Evolutionary conservation across 208 protist genomes (phyloP), one percentile per base, ranked within the genome.

Genomic region (Trypanosoma grayi): DNA sequence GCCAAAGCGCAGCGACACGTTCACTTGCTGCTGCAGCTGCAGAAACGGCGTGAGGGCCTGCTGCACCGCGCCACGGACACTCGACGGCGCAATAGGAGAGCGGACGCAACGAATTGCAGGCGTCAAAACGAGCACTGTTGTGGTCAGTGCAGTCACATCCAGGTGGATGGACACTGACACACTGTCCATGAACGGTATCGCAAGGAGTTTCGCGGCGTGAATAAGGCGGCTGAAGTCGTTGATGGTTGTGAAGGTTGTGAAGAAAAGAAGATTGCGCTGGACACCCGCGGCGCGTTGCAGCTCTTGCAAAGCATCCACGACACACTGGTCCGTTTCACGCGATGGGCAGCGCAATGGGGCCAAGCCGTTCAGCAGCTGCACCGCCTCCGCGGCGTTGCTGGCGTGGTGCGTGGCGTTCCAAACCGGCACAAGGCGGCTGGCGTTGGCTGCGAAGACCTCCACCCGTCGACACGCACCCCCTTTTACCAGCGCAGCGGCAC

Each of bases 51-150:
- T 5, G 13, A 86, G 27, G n/a, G 63, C 43, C 24, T 40, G 61
- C 55, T 90, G 80, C 31, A 90, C 13, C 2, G 69, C 80, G 11
- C 36, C 48, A 40, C 73, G 75, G 24, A 81, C 22, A 41, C 78
- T 61, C 5, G 47, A 34, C n/a, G 71, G 70, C 14, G 69, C 60
- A 40, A 71, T 67, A 2, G 78, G 68, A 60, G 71, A 83, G 48
- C 84, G 81, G 22, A 71, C 40, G 7, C 39, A 55, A 28, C 65
- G 50, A 27, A 60, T 57, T 28, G 65, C 16, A 39, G 65, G 65
- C 0, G 65, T 65, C 20, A 71, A 24, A 4, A 47, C 25, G 25
- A 71, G 65, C 30, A 33, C 27, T 11, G 65, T 71, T 52, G 65
- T 71, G 2, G 65, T 54, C 14, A 71, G 46, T 10, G 65, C 65